These are phyloP conservation scores for Fagus crenata DNA, from an alignment of 306 rosid genomes.

Conservation along the genomic window DNA sequence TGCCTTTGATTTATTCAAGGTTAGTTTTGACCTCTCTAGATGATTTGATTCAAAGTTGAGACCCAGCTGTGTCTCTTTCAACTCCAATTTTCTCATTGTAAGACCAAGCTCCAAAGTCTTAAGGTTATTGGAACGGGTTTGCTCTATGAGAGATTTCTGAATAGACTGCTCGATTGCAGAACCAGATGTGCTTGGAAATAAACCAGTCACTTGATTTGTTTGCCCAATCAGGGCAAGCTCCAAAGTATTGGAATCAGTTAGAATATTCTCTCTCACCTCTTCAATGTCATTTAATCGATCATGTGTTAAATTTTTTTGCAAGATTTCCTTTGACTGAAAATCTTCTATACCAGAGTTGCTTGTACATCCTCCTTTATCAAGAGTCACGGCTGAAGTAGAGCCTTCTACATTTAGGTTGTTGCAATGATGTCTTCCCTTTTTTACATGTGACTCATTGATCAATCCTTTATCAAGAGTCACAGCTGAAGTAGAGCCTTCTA, in stretches of 20 bases:
- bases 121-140: conserved; percentile 72
- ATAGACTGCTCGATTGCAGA: conserved; percentile 35
- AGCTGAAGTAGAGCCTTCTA: conserved; percentile 31
- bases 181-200: conserved; percentile 38
- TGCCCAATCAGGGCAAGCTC: conserved; percentile 46
- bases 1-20: conserved; percentile 67
- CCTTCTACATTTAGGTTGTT: conserved; percentile 28
- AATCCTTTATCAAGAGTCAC: conserved; percentile 29
- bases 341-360: conserved; percentile 36
- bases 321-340: conserved; percentile 30
- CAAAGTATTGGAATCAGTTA: conserved; percentile 35
- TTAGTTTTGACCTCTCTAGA: conserved; percentile 65
- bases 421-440: conserved; percentile 29
- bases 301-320: conserved; percentile 15
- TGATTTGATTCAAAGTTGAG: conserved; percentile 52
- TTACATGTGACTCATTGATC: conserved; percentile 42
- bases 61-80: conserved; percentile 57
- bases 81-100: conserved; percentile 42
- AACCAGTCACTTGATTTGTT: conserved; percentile 44
- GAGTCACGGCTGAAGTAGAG: conserved; percentile 31
- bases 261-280: conserved; percentile 36
- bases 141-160: conserved; percentile 63
- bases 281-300: conserved; percentile 37
- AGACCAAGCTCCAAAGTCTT: conserved; percentile 61
- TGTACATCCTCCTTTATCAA: conserved; percentile 30